A percentile compares a stretch with the other conserved stretches of the same genome.
These are phyloP conservation scores for Diaporthe citrichinensis DNA, from an alignment of 2,329 filamentous ascomycete genomes.

Conservation along the genomic window DNA sequence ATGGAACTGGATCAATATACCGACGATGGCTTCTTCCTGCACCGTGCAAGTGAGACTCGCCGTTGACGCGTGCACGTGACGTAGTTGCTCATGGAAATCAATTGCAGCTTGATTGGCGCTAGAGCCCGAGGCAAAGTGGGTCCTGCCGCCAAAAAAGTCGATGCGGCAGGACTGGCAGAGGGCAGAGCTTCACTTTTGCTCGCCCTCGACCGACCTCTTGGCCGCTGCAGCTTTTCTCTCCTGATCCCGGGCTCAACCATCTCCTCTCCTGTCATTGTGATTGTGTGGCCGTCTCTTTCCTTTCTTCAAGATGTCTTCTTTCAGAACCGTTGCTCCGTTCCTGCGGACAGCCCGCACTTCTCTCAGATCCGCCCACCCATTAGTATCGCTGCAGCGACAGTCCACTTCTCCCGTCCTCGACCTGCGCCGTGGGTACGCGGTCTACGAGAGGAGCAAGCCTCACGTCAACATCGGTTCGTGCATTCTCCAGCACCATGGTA, in stretches of 20 bases:
- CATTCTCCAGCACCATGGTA: slow-evolving; percentile 35
- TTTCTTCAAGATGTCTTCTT: slow-evolving; percentile 80
- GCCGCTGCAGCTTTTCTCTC: slow-evolving; percentile 34
- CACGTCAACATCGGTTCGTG: slow-evolving; percentile 95
- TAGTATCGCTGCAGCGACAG: slow-evolving; percentile 84
- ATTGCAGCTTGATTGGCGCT: slow-evolving; percentile 41
- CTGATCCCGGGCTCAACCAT: slow-evolving; percentile 30
- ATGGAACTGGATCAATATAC: not conserved
- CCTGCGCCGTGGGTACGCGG: slow-evolving; percentile 75
- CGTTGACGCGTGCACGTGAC: slow-evolving; percentile 28
- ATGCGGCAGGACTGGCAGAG: slow-evolving; percentile 32
- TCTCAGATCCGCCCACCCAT: slow-evolving; percentile 75
- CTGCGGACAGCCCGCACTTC: slow-evolving; percentile 85
- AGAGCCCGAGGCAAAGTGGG: slow-evolving; percentile 23
- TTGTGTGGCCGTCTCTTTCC: slow-evolving; percentile 47
- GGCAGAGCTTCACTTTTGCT: slow-evolving; percentile 29
- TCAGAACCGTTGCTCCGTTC: slow-evolving; percentile 83
- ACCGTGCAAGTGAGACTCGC: not conserved
- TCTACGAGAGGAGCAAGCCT: slow-evolving; percentile 91
- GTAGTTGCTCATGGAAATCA: slow-evolving; percentile 22
- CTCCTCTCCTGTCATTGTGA: slow-evolving; percentile 41
- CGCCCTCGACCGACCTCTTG: slow-evolving; percentile 30
- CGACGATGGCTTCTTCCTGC: slow-evolving; percentile 2
- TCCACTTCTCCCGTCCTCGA: slow-evolving; percentile 75
- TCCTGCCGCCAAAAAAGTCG: slow-evolving; percentile 42